Percentiles rank a stretch among this genome's conserved stretches.
phyloP scores from a whole-genome alignment of 306 rosid genomes.

The Arachis stenosperma region DNA sequence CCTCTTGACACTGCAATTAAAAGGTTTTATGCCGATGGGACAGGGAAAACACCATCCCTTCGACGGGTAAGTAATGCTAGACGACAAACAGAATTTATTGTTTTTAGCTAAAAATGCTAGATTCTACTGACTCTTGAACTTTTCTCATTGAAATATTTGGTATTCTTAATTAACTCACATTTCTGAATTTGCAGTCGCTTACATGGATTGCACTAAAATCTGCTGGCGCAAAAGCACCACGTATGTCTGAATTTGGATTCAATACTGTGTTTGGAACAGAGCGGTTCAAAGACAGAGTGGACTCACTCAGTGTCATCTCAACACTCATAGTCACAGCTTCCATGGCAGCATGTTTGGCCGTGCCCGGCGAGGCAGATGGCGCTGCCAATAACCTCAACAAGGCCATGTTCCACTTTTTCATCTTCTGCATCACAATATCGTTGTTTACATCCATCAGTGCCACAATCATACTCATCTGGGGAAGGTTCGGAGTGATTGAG shows the following conservation, averaged over 20 bases:
- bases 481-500: not conserved
- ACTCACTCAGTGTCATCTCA: not conserved
- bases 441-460: conserved; percentile 35
- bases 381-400: conserved; percentile 12
- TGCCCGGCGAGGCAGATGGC: conserved; percentile 38
- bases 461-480: conserved; percentile 37
- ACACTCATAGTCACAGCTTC: conserved; percentile 34
- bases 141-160: too few relatives aligned
- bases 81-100: too few relatives aligned
- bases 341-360: conserved; percentile 42
- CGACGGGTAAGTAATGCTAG: not conserved
- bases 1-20: conserved; percentile 1
- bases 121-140: too few relatives aligned
- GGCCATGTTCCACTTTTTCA: conserved; percentile 22
- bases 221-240: not conserved
- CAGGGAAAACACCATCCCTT: not conserved
- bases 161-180: not conserved
- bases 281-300: not conserved
- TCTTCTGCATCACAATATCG: conserved; percentile 39
- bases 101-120: too few relatives aligned
- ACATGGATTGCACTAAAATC: conserved; percentile 26
- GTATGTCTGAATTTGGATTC: not conserved
- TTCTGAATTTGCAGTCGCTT: conserved; percentile 26
- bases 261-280: not conserved
- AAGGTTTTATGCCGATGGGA: not conserved